These are phyloP conservation scores for Flueggea neowawraea DNA, from an alignment of 441 rosid species.

Conservation along the genomic window DNA sequence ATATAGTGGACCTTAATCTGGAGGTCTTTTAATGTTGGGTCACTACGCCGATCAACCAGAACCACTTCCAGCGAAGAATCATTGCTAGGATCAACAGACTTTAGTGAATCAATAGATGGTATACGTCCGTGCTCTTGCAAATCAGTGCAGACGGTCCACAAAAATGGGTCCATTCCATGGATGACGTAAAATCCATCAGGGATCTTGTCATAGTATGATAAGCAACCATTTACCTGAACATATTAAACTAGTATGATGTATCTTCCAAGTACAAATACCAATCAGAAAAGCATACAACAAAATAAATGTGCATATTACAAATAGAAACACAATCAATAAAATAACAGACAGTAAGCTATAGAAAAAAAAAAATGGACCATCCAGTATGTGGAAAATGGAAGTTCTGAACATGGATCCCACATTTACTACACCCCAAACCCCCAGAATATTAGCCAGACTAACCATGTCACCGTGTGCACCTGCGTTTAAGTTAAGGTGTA, in stretches of 20 bases:
- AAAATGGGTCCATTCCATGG: constrained; percentile 85
- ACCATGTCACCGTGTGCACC: too few relatives aligned
- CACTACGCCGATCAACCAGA: constrained; percentile 70
- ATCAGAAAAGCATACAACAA: background rate
- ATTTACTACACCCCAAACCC: too few relatives aligned
- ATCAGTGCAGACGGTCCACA: constrained; percentile 93
- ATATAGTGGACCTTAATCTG: constrained; percentile 71
- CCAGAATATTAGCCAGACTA: too few relatives aligned
- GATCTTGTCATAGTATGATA: constrained; percentile 87
- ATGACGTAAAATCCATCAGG: constrained; percentile 98
- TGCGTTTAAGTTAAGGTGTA: too few relatives aligned
- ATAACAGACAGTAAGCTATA: background rate
- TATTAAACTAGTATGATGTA: constrained; percentile 14
- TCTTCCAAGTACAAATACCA: constrained; percentile 4
- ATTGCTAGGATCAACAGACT: constrained; percentile 62
- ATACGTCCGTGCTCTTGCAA: constrained; percentile 76
- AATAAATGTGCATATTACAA: too few relatives aligned
- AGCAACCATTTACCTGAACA: constrained; percentile 91
- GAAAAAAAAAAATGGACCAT: background rate
- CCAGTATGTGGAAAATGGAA: too few relatives aligned
- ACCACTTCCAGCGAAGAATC: constrained; percentile 76
- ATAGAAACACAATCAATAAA: too few relatives aligned
- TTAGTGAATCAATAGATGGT: constrained; percentile 82
- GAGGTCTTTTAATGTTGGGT: constrained; percentile 79
- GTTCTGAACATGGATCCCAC: too few relatives aligned